Base-by-base conservation (phyloP, 371 early-diverging fungal species). In the Mucor racemosus region DNA sequence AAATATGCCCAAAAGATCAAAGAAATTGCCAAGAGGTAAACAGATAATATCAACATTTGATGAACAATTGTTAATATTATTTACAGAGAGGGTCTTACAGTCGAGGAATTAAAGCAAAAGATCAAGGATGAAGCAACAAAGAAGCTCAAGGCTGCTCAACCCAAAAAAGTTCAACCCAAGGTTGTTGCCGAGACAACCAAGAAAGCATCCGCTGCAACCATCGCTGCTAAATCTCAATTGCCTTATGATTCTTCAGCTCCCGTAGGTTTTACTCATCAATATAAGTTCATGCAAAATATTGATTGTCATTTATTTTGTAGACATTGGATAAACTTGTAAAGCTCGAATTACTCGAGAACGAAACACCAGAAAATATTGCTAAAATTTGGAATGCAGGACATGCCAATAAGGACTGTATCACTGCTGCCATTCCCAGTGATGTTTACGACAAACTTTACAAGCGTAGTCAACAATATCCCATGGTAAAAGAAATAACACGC, bases 301-400 rank as follows among this genome's bases (percentile, higher is more conserved):
- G 0, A 26, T 34, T 26, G 26, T 7, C 9, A 11, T 26, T 15
- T 5, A 40, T 44, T 35, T 11, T 35, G 5, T 77, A 90, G 88
- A 78, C 90, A 0, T 76, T 97, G 68, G 89, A 91, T 67, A 88
- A 94, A 72, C 87, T 96, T 61, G 82, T 96, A 60, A 88, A 91
- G 66, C 21, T 95, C 40, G 94, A 95, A 0, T 62, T 85, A 56
- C 67, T 96, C 6, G 75, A 78, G 36, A 80, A 86, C 35, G 87
- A 91, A 68, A 69, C 82, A n/a, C 67, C 86, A 0, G 91, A 93
- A 44, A 83, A 81, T 4, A 90, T 95, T 44, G 73, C 77, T 13
- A 78, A 91, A 61, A 89, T 97, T 67, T 97, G 97, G 97, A 94
- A 88, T 48, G 79, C 87, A 63, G 92, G 90, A 71, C 95, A 96